Percentiles rank a stretch among this genome's conserved stretches.
These are phyloP conservation scores for Elongisporangium anandrum DNA, from an alignment of 352 stramenopile genomes.

Conservation along the genomic window DNA sequence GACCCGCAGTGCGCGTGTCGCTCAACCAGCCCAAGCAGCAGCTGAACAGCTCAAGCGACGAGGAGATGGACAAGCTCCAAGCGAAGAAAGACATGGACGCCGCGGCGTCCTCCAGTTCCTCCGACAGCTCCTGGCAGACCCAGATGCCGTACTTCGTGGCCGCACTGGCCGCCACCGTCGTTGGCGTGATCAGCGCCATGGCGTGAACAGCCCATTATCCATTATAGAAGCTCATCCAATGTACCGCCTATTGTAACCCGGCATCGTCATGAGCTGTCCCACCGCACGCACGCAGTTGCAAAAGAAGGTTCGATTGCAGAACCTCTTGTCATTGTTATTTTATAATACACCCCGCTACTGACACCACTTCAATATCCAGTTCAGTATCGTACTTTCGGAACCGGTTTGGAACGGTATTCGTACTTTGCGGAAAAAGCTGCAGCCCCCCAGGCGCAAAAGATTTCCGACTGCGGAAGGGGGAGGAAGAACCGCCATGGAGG, in stretches of 20 bases:
- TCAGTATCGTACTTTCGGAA: neutral
- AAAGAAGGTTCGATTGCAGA: neutral
- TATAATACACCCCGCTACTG: neutral
- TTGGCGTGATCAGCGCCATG: neutral
- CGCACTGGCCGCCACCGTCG: neutral
- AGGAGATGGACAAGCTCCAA: neutral
- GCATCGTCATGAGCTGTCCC: neutral
- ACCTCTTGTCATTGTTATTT: neutral
- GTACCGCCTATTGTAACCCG: neutral
- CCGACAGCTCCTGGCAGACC: neutral
- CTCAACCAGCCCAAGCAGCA: neutral
- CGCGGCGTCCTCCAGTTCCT: neutral
- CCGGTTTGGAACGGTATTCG: neutral
- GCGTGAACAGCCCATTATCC: neutral
- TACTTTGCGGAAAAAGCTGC: neutral
- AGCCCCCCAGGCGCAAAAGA: slow-evolving; percentile 6
- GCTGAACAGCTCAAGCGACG: neutral
- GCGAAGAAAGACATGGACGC: neutral
- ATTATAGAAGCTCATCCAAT: neutral
- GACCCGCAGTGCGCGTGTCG: neutral
- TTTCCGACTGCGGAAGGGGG: slow-evolving; percentile 3
- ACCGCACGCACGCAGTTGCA: neutral
- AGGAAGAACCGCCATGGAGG: slow-evolving; percentile 37
- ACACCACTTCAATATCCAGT: neutral
- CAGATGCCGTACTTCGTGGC: neutral